A percentile compares a stretch with the other conserved stretches of the same genome.
phyloP scores from a whole-genome alignment of 805 yeast species.

The Suhomyces pyralidae region DNA sequence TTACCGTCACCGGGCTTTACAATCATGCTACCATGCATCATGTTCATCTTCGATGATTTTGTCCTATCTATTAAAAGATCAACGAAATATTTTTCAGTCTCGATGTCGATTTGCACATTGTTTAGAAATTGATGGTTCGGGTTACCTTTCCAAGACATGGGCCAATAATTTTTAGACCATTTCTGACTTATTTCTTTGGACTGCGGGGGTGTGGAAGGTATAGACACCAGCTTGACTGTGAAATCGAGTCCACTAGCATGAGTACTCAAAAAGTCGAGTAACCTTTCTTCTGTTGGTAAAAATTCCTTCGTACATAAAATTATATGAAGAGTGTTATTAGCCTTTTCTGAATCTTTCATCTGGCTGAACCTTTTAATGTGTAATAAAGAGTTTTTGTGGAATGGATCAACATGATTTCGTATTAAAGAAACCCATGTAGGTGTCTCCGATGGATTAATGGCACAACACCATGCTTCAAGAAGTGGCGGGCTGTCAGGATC shows the following conservation, averaged over 20 bases:
- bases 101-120: conserved; percentile 50
- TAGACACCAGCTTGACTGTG: not conserved
- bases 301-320: conserved; percentile 46
- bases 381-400: conserved; percentile 24
- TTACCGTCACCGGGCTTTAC: conserved; percentile 52
- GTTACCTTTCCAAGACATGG: conserved; percentile 90
- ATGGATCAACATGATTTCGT: conserved; percentile 22
- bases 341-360: conserved; percentile 5
- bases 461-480: conserved; percentile 47
- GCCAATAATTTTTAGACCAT: conserved; percentile 81
- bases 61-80: not conserved
- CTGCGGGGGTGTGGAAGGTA: conserved; percentile 44
- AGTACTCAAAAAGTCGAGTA: conserved; percentile 7
- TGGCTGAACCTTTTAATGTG: conserved; percentile 60
- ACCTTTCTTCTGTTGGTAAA: conserved; percentile 19
- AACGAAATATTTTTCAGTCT: conserved; percentile 26
- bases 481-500: conserved; percentile 24
- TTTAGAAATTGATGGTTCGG: conserved; percentile 71
- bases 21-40: conserved; percentile 52
- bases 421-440: conserved; percentile 25
- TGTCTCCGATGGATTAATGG: conserved; percentile 38
- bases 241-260: not conserved
- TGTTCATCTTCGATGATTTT: not conserved
- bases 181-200: conserved; percentile 60
- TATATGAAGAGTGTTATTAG: conserved; percentile 27